Percentiles rank a stretch among this genome's conserved stretches.
Evolutionary conservation across 2,329 filamentous ascomycete species (phyloP).

Genomic region (Colletotrichum sojae): DNA sequence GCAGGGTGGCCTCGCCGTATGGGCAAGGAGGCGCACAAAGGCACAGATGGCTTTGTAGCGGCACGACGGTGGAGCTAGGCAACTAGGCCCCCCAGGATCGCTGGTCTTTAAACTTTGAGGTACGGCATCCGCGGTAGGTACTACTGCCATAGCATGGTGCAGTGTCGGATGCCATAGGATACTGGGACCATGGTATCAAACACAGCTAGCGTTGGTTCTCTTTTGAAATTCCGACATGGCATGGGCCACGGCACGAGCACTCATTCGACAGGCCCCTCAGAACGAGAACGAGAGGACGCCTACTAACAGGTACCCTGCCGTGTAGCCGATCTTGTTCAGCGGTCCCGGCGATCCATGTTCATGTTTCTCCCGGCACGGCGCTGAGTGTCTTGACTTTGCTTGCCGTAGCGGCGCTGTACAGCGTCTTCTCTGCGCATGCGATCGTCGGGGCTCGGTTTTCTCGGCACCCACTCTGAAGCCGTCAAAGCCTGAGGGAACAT

Average conservation of each 20-base stretch:
- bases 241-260: conserved; percentile 13
- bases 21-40: not conserved
- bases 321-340: conserved; percentile 25
- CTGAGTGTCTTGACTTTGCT: not conserved
- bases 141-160: too few relatives aligned
- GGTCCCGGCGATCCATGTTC: conserved; percentile 27
- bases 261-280: conserved; percentile 7
- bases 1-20: not conserved
- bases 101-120: conserved; percentile 24
- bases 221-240: conserved; percentile 6
- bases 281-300: conserved; percentile 10
- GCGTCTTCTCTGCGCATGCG: conserved; percentile 5
- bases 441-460: conserved; percentile 18
- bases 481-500: not conserved
- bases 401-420: conserved; percentile 7
- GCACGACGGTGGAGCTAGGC: not conserved
- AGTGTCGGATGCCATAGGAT: too few relatives aligned
- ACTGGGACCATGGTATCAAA: not conserved
- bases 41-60: not conserved
- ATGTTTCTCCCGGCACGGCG: conserved; percentile 14
- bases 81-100: conserved; percentile 14
- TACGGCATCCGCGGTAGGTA: too few relatives aligned
- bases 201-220: conserved; percentile 13
- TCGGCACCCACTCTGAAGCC: conserved; percentile 21
- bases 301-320: conserved; percentile 7